Evolutionary conservation across 228 moss, liverwort and hornwort genomes (phyloP), one percentile per base, ranked within the genome.

Genomic region (Sphagnum fallax): DNA sequence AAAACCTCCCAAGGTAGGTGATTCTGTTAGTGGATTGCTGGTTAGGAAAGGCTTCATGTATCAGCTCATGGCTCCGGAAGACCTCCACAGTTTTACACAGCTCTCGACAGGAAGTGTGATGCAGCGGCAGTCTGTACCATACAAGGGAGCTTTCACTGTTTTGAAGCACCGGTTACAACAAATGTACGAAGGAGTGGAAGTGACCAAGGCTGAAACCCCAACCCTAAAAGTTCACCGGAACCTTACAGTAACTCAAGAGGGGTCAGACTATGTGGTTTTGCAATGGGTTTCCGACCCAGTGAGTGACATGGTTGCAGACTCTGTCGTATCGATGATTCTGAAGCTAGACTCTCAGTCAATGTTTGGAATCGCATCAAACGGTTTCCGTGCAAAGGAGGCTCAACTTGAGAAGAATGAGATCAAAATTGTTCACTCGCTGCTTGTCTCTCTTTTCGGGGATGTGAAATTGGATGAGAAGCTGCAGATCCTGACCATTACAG

Each of bases 281-380:
- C 85, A 87, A 75, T 93, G 93, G 93, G 87, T 90, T 11, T 93
- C 91, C 14, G 92, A 93, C 62, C 93, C 93, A 13, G 87, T 98
- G 9, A 98, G 93, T 68, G 97, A 98, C 16, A 93, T 98, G 93
- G 84, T 93, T 5, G 93, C 93, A 4, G 97, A 93, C 71, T 88
- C 98, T 5, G 78, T 93, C 50, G 91, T 98, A 55, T 91, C 93
- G 0, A 90, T 98, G 90, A 90, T 92, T 6, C 73, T 93, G 59
- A 93, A 93, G 80, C 75, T 92, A 60, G 91, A 98, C 62, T 78
- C 89, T 0, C 89, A 93, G 71, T 81, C 84, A 68, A 78, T 93
- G 84, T 88, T 85, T 16, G 93, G 82, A 6, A 77, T 81, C n/a
- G 78, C 82, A 0, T 81, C 75, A 1, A 76, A 90, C 49, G 88